phyloP scores from a whole-genome alignment of 2,329 filamentous ascomycete species.

The Alternaria novae-zelandiae region DNA sequence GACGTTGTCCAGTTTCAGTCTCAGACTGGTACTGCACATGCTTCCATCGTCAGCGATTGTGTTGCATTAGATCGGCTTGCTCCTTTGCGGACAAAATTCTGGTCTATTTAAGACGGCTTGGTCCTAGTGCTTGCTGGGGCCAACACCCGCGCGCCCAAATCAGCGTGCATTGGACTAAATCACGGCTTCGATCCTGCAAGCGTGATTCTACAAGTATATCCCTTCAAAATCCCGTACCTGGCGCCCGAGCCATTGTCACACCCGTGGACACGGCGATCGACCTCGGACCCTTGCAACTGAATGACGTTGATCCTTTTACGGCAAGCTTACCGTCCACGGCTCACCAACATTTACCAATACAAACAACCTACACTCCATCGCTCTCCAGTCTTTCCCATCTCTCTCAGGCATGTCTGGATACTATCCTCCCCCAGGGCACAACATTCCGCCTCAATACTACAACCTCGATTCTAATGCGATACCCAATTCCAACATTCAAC shows the following conservation, averaged over 20 bases:
- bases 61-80: constrained; percentile 35
- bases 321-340: constrained; percentile 25
- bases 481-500: constrained; percentile 29
- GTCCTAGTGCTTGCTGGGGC: constrained; percentile 43
- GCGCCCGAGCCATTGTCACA: constrained; percentile 36
- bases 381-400: constrained; percentile 21
- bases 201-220: constrained; percentile 21
- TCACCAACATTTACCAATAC: constrained; percentile 27
- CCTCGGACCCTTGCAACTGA: constrained; percentile 43
- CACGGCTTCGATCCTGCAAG: constrained; percentile 25
- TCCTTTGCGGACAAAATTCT: constrained; percentile 27
- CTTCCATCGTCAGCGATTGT: constrained; percentile 36
- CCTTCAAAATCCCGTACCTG: constrained; percentile 32
- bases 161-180: constrained; percentile 35
- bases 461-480: constrained; percentile 37
- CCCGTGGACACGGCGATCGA: constrained; percentile 39
- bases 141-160: constrained; percentile 37
- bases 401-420: constrained; percentile 46
- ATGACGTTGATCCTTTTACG: constrained; percentile 48
- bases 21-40: constrained; percentile 41
- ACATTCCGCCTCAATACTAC: constrained; percentile 46
- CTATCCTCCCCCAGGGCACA: constrained; percentile 41
- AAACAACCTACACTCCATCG: constrained; percentile 25
- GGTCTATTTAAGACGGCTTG: constrained; percentile 43
- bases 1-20: constrained; percentile 44